These are phyloP conservation scores for Fusarium sacchari DNA, from an alignment of 2,329 filamentous ascomycete genomes.

Conservation along the genomic window DNA sequence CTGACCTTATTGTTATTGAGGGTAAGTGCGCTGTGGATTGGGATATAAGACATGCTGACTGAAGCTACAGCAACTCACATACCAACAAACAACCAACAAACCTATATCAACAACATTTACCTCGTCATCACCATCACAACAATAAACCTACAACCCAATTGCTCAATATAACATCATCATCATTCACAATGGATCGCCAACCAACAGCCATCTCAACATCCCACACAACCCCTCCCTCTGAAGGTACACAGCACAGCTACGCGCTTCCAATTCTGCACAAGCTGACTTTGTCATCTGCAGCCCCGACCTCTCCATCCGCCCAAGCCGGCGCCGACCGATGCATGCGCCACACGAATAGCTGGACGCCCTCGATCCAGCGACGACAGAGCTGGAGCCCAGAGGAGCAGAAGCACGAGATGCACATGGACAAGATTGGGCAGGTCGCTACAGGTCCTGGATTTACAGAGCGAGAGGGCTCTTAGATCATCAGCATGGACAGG, in stretches of 20 bases:
- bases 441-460: constrained; percentile 55
- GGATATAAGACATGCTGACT: constrained; percentile 6
- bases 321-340: constrained; percentile 47
- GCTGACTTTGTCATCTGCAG: constrained; percentile 20
- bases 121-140: background rate
- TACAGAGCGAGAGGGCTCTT: constrained; percentile 48
- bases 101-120: background rate
- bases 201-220: constrained; percentile 25
- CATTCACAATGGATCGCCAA: constrained; percentile 29
- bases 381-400: constrained; percentile 64
- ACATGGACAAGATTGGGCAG: constrained; percentile 56
- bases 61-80: constrained; percentile 16
- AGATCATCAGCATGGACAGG: rapidly evolving
- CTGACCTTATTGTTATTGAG: background rate
- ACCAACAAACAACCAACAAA: background rate
- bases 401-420: constrained; percentile 63
- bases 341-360: constrained; percentile 51
- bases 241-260: constrained; percentile 9
- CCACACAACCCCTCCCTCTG: constrained; percentile 17
- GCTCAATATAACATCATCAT: background rate
- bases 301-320: constrained; percentile 25
- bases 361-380: constrained; percentile 57
- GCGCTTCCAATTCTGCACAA: background rate
- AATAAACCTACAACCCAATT: background rate
- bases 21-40: background rate